Conservation (phyloP, 768 basidiomycete genomes). For the Scleroderma citrinum region DNA sequence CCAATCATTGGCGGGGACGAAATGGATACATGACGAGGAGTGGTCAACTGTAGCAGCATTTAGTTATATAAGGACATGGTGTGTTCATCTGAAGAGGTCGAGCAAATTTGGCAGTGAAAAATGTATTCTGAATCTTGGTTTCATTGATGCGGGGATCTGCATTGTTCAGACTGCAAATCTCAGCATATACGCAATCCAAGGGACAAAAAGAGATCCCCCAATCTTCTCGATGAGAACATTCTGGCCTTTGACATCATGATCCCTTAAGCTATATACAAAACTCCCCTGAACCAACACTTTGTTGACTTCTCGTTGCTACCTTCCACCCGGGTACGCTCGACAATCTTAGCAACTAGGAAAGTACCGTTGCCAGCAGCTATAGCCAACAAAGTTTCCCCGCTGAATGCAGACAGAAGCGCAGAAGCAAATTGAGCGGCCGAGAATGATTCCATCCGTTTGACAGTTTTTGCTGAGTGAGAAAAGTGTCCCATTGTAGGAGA, state of each 20-base stretch:
- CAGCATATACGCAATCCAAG: background rate
- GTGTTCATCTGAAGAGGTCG: too few species aligned
- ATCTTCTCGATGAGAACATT: constrained; percentile 61
- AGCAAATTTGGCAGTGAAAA: too few species aligned
- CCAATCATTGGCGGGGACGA: too few species aligned
- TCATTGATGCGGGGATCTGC: background rate
- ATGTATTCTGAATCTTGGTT: background rate
- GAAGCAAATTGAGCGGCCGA: constrained; percentile 53
- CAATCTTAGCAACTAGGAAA: constrained; percentile 71
- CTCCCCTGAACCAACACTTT: constrained; percentile 54
- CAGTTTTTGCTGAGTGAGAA: constrained; percentile 49
- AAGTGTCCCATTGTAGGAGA: constrained; percentile 87
- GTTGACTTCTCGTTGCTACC: constrained; percentile 35
- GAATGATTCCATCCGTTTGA: constrained; percentile 51
- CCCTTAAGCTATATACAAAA: constrained; percentile 43
- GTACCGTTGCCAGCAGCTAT: constrained; percentile 62
- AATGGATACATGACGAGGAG: too few species aligned
- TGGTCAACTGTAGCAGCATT: too few species aligned
- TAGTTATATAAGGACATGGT: too few species aligned
- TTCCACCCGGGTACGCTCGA: constrained; percentile 49
- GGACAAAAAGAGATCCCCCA: background rate
- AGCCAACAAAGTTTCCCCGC: constrained; percentile 41
- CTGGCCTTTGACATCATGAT: constrained; percentile 61
- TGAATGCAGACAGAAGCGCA: constrained; percentile 49
- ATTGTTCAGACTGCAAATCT: background rate